Evolutionary conservation across 2,329 filamentous ascomycete species (phyloP), one percentile per base, ranked within the genome.

Genomic region (Colletotrichum camelliae): DNA sequence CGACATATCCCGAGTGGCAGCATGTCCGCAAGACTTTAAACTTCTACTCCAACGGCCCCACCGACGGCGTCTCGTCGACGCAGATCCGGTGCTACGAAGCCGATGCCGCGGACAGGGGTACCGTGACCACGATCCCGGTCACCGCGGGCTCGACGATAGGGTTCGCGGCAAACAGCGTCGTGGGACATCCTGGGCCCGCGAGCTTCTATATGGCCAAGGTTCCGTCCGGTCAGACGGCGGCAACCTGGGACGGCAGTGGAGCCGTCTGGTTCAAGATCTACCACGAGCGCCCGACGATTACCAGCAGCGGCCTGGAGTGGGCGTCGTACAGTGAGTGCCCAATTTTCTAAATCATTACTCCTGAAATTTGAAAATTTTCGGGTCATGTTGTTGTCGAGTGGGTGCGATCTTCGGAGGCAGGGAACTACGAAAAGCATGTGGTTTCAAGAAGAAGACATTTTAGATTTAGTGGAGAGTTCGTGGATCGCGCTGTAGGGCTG

Each of bases 251-350:
- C 70, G 83, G 83, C 4, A 76, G 79, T 7, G 84, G 83, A 13
- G 74, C 78, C 6, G 81, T 82, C 29, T 86, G 83, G 84, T 85
- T 85, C 81, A 86, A 85, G 80, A 82, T 85, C 52, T 83, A 82
- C 77, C 79, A 84, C 64, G 81, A 83, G 76, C 79, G 81, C 18
- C 85, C 86, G 18, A 82, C 78, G 71, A 81, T 88, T 70, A 79
- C 82, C 7, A 79, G 81, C 7, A 79, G 78, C 7, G 82, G 83
- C 7, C 79, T 87, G 75, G 84, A 81, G 4, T 88, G 86, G 86
- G 84, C 85, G 9, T 83, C 83, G 52, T 78, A 84, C 65, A 84
- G 85, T 76, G 48, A 76, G 74, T 73, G 27, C 10, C 62, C 27
- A 9, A 16, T 13, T 31, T 33, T 29, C 9, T 29, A 1, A 29